phyloP scores from a whole-genome alignment of 2,329 filamentous ascomycete genomes.

The Trichoderma sp. region DNA sequence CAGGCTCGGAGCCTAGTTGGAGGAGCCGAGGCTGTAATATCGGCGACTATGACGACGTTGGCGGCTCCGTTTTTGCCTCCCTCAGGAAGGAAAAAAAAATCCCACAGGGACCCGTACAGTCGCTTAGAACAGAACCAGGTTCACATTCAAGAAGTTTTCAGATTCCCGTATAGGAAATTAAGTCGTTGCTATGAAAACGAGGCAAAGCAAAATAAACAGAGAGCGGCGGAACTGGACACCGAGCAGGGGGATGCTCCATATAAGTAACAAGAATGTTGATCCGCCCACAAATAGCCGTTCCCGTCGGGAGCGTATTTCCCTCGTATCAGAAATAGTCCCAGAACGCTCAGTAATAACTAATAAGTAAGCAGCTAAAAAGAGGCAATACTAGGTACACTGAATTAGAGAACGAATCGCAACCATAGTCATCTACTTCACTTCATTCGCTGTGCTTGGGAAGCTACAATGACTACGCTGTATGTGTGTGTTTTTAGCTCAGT shows the following conservation, averaged over 20 bases:
- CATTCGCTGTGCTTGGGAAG: not conserved
- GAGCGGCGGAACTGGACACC: not conserved
- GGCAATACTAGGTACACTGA: not conserved
- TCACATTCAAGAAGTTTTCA: not conserved
- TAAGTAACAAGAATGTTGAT: not conserved
- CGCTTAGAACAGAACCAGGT: not conserved
- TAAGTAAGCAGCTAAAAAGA: conserved; percentile 6
- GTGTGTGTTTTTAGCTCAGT: not conserved
- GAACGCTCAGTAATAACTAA: not conserved
- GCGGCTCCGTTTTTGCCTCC: not conserved
- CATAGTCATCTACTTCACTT: not conserved
- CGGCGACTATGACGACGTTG: not conserved
- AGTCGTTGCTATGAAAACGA: not conserved
- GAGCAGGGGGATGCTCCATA: not conserved
- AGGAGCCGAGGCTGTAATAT: not conserved
- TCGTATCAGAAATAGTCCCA: not conserved
- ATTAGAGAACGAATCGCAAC: not conserved
- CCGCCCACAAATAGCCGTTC: conserved; percentile 13
- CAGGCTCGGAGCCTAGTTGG: not conserved
- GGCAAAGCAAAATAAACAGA: not conserved
- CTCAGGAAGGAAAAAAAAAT: not conserved
- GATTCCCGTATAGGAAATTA: not conserved
- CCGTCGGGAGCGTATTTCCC: not conserved
- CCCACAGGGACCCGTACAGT: not conserved
- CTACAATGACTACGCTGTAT: not conserved